Base-by-base conservation (phyloP, 116 monocot genomes). In the Dioscorea cayenensis region DNA sequence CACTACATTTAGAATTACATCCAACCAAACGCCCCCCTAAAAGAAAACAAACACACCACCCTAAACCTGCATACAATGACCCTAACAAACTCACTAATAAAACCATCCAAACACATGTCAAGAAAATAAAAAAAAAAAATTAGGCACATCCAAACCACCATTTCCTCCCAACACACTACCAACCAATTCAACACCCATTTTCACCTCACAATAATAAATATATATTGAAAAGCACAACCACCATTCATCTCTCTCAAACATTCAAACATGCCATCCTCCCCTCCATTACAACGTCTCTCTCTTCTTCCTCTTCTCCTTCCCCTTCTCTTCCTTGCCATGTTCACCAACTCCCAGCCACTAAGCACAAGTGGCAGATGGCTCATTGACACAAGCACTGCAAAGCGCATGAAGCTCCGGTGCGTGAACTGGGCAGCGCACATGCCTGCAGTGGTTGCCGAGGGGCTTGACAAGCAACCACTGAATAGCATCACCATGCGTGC, bases 361-460 rank as follows among this genome's bases (percentile, higher is more conserved):
- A 76, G 78, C 5, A 83, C 89, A 2, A 61, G 28, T 6, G 83
- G 85, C 3, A 16, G 89, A 16, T 89, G 77, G 77, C 58, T 90
- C 2, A 28, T 89, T 17, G 86, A 90, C 67, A 58, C 83, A 10
- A 51, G 48, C 63, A 64, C 85, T 1, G 77, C 72, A 36, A 14
- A n/a, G 25, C 85, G 86, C 25, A 86, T 86, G 20, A 90, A 86
- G 86, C 86, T 90, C 62, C 78, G 66, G 12, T 90, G 90, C 79
- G 86, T 81, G 21, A 90, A 90, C 79, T 90, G 90, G 90, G 83
- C 78, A 1, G 78, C 79, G 14, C 90, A 90, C 83, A 70, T 90
- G 80, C 78, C 77, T 3, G 63, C 79, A 1, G 72, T 84, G 35
- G 20, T 86, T 14, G 68, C 90, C 51, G 90, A 90, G 76, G 90